These are phyloP conservation scores for Candida maris DNA, from an alignment of 805 yeast species.

Conservation along the genomic window DNA sequence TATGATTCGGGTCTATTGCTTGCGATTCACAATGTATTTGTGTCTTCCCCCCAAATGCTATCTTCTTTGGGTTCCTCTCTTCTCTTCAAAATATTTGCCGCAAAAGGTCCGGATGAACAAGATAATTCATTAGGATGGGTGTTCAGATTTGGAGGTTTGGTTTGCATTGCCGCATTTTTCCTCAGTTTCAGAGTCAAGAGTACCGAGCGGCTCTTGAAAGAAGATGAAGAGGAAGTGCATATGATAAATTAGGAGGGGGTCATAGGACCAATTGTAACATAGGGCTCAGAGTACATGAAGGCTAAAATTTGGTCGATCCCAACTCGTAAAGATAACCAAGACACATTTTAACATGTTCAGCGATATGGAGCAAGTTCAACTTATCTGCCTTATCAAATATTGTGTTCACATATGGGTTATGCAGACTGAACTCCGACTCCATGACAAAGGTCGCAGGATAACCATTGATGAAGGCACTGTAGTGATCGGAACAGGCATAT, in stretches of 20 bases:
- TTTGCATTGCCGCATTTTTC: conserved; percentile 44
- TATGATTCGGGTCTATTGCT: conserved; percentile 54
- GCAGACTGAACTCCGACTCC: conserved; percentile 65
- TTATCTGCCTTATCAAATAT: conserved; percentile 78
- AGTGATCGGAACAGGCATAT: conserved; percentile 92
- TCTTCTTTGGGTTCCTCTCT: conserved; percentile 47
- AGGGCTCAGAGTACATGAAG: not conserved
- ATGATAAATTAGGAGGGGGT: not conserved
- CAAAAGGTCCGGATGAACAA: conserved; percentile 23
- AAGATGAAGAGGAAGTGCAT: conserved; percentile 26
- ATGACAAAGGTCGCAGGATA: conserved; percentile 80
- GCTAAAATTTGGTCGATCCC: conserved; percentile 3
- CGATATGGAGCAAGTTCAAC: conserved; percentile 73
- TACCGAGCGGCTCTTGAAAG: conserved; percentile 34
- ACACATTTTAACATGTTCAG: conserved; percentile 76
- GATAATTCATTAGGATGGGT: conserved; percentile 54
- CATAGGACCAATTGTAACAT: not conserved
- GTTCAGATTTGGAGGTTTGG: conserved; percentile 51
- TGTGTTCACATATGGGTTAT: conserved; percentile 72
- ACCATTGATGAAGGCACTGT: conserved; percentile 79
- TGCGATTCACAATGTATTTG: conserved; percentile 57
- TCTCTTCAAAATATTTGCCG: conserved; percentile 38
- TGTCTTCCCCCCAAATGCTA: conserved; percentile 54
- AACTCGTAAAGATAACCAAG: conserved; percentile 74
- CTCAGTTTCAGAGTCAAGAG: conserved; percentile 42